Evolutionary conservation across 768 basidiomycete species (phyloP), one percentile per base, ranked within the genome.

Genomic region (Obba rivulosa): DNA sequence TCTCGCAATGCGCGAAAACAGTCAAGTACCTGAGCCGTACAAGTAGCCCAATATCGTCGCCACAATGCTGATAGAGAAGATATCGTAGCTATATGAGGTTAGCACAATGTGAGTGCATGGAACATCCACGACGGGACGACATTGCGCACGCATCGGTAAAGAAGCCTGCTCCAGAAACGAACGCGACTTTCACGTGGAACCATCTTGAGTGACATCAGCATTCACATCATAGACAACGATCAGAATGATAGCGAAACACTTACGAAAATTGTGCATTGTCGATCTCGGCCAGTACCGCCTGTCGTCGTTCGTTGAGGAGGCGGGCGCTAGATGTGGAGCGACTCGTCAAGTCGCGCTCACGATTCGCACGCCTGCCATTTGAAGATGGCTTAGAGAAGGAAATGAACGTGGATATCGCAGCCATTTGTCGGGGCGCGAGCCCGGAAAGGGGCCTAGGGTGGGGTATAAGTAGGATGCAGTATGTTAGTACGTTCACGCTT

Each of bases 221-320:
- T 17, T n/a, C 35, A 13, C 13, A 13, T 39, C 11, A n/a, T 10
- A 38, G 18, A 14, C 16, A 7, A 45, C 34, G 45, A 37, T 23
- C 43, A 21, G 37, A 3, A 35, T 7, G 41, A 25, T n/a, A 37
- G 36, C 28, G 18, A 43, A 13, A 25, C 7, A 62, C 67, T 23
- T 41, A 70, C 67, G 64, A 66, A 64, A 78, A 79, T 34, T 64
- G 64, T 43, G 77, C 76, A 52, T 75, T 72, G 64, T 78, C 77
- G 48, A 79, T 62, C 55, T 79, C 76, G 11, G 69, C 66, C 10
- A 79, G 68, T 21, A 76, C 72, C 3, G 72, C 74, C 10, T 70
- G 64, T 22, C 77, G 63, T 17, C 64, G 61, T 42, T 72, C 68
- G 59, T 62, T 61, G 38, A 66, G 56, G 38, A 35, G 52, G 46